Evolutionary conservation across 805 yeast species (phyloP).

Genomic region (Metschnikowia proteae): DNA sequence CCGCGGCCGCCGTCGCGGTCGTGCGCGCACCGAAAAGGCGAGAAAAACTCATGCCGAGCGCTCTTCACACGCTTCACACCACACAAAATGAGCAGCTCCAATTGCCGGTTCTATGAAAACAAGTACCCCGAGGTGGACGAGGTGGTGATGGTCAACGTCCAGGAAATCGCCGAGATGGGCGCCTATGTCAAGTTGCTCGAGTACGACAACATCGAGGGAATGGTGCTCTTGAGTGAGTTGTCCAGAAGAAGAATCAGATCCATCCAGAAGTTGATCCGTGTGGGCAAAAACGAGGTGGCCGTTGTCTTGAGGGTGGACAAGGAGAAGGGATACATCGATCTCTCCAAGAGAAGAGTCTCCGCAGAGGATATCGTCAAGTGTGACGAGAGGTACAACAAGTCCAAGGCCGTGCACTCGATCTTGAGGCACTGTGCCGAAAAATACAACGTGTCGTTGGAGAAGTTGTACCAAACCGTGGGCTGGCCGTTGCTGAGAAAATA

Average conservation of each 20-base stretch:
- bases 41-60: not conserved
- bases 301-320: slow-evolving; percentile 97
- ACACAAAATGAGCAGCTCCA: slow-evolving; percentile 67
- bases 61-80: slow-evolving; percentile 1
- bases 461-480: slow-evolving; percentile 81
- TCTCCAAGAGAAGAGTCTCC: slow-evolving; percentile 96
- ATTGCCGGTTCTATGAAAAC: slow-evolving; percentile 96
- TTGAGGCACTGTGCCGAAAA: slow-evolving; percentile 98
- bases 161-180: slow-evolving; percentile 98
- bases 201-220: slow-evolving; percentile 97
- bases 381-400: slow-evolving; percentile 95
- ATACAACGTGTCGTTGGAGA: slow-evolving; percentile 82
- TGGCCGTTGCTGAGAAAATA: slow-evolving; percentile 96
- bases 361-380: slow-evolving; percentile 95
- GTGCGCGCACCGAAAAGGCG: slow-evolving; percentile 6
- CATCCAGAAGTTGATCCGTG: slow-evolving; percentile 94
- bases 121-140: slow-evolving; percentile 98
- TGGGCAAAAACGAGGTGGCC: slow-evolving; percentile 97
- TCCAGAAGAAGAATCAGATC: slow-evolving; percentile 99
- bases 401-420: slow-evolving; percentile 97
- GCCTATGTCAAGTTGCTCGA: slow-evolving; percentile 95
- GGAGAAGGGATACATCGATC: slow-evolving; percentile 96
- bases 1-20: too few relatives aligned
- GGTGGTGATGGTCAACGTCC: slow-evolving; percentile 98
- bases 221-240: slow-evolving; percentile 92